A percentile compares a stretch with the other conserved stretches of the same genome.
phyloP scores from a whole-genome alignment of 2,329 filamentous ascomycete genomes.

The Epichloe hybrida region DNA sequence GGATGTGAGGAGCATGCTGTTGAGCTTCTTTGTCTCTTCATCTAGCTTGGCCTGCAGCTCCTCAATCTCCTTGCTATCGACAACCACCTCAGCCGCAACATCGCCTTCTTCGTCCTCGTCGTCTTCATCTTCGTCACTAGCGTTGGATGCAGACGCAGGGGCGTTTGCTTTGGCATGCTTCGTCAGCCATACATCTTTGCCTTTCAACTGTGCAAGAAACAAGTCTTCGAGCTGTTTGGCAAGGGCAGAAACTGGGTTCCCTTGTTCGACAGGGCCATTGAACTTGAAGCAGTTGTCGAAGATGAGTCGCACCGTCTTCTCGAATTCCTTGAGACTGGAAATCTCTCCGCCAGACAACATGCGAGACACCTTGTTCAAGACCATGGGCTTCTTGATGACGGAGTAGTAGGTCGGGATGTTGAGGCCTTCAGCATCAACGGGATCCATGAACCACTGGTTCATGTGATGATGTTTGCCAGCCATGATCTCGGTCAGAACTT shows the following conservation, averaged over 20 bases:
- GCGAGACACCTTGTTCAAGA: conserved; percentile 65
- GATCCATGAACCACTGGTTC: conserved; percentile 63
- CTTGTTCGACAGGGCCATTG: conserved; percentile 46
- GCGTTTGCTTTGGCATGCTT: conserved; percentile 47
- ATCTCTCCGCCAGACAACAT: conserved; percentile 74
- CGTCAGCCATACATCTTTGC: conserved; percentile 70
- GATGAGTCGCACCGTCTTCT: conserved; percentile 69
- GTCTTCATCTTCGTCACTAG: conserved; percentile 59
- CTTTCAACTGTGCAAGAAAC: conserved; percentile 62
- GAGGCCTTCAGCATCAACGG: conserved; percentile 86
- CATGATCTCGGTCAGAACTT: conserved; percentile 64
- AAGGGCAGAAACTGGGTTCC: conserved; percentile 58
- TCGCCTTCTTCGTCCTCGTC: conserved; percentile 49
- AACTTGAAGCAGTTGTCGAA: conserved; percentile 87
- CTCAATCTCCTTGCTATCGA: conserved; percentile 31
- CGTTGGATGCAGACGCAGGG: conserved; percentile 47
- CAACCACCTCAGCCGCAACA: conserved; percentile 26
- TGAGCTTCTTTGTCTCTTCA: conserved; percentile 46
- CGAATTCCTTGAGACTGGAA: conserved; percentile 69
- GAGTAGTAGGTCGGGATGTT: conserved; percentile 90
- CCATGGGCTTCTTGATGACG: conserved; percentile 95
- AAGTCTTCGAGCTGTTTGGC: conserved; percentile 61
- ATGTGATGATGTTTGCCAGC: conserved; percentile 55
- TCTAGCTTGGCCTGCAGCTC: conserved; percentile 37
- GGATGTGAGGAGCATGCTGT: conserved; percentile 35